phyloP scores from a whole-genome alignment of 2,329 filamentous ascomycete species.

The Huntiella moniliformis region DNA sequence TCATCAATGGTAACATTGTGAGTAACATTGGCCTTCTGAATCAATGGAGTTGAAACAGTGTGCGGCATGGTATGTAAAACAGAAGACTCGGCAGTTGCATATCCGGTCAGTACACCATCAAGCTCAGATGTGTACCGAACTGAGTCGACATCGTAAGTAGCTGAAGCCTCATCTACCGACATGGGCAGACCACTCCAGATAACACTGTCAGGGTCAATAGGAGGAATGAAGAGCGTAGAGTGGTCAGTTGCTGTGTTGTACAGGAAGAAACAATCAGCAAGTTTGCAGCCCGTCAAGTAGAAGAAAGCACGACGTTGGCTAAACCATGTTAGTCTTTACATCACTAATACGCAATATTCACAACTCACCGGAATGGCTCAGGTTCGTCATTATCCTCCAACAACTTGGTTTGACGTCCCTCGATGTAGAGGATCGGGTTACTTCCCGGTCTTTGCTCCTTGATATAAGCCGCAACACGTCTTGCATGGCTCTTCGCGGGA shows the following conservation, averaged over 20 bases:
- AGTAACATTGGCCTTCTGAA: constrained; percentile 49
- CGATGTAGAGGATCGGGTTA: constrained; percentile 64
- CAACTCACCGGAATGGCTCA: constrained; percentile 52
- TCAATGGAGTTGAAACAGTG: constrained; percentile 54
- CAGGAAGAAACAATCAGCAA: constrained; percentile 61
- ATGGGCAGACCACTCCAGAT: constrained; percentile 87
- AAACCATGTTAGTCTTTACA: background rate
- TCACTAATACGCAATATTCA: no score
- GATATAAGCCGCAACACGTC: constrained; percentile 65
- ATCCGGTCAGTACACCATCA: constrained; percentile 44
- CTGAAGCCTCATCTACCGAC: constrained; percentile 52
- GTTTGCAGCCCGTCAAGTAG: constrained; percentile 71
- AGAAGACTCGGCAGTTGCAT: constrained; percentile 23
- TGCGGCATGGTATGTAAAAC: constrained; percentile 60
- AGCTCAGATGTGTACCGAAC: constrained; percentile 56
- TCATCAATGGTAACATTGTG: constrained; percentile 42
- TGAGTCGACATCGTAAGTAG: constrained; percentile 63
- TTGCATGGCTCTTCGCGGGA: constrained; percentile 75
- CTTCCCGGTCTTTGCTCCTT: constrained; percentile 43
- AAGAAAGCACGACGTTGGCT: constrained; percentile 87
- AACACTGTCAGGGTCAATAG: constrained; percentile 69
- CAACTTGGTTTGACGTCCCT: constrained; percentile 63
- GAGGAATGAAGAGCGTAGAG: constrained; percentile 78
- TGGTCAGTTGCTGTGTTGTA: constrained; percentile 60
- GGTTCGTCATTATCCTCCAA: constrained; percentile 80